These are phyloP conservation scores for Plasmodium gaboni DNA, from an alignment of 169 alveolate species.

Conservation along the genomic window DNA sequence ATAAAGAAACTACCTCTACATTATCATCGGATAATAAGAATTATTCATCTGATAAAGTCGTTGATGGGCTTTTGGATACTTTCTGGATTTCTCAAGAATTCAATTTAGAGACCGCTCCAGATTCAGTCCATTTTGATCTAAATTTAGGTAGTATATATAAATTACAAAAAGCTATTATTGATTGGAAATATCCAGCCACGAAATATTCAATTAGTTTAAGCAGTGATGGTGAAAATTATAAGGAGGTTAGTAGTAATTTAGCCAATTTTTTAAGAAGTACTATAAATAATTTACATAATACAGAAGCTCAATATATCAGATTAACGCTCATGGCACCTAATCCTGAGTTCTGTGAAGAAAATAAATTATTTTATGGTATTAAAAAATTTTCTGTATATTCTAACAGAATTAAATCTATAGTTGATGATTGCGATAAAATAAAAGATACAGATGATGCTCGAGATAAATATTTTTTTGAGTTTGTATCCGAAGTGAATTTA, in stretches of 20 bases:
- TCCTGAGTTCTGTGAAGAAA: slow-evolving; percentile 81
- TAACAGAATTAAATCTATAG: slow-evolving; percentile 90
- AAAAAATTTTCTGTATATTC: slow-evolving; percentile 84
- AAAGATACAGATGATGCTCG: slow-evolving; percentile 90
- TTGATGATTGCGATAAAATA: slow-evolving; percentile 89
- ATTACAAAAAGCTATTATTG: slow-evolving; percentile 83
- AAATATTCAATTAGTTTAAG: slow-evolving; percentile 83
- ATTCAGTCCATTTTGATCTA: slow-evolving; percentile 82
- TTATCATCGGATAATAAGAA: slow-evolving; percentile 82
- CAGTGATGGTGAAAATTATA: slow-evolving; percentile 81
- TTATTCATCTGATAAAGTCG: slow-evolving; percentile 84
- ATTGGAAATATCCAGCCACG: slow-evolving; percentile 92
- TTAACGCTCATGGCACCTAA: slow-evolving; percentile 82
- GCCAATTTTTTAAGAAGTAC: slow-evolving; percentile 80
- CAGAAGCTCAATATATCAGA: slow-evolving; percentile 81
- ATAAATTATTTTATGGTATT: slow-evolving; percentile 87
- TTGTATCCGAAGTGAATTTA: slow-evolving; percentile 88
- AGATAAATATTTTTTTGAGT: slow-evolving; percentile 91
- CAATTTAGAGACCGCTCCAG: slow-evolving; percentile 82
- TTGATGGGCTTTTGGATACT: slow-evolving; percentile 89
- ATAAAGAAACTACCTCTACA: slow-evolving; percentile 84
- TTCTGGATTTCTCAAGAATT: slow-evolving; percentile 89
- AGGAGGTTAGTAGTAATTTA: slow-evolving; percentile 51
- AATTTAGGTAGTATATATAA: slow-evolving; percentile 88
- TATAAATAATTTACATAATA: slow-evolving; percentile 79